These are phyloP conservation scores for bread wheat (Triticum aestivum) DNA, from an alignment of 176 grass and related monocot genomes.

Conservation along the genomic window IWGSC_CS_RefSeq_v2.1 NC_057808.1:506962309-506962808, in stretches of 20 bases:
- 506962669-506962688: background rate
- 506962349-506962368: too few species aligned
- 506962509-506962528: background rate
- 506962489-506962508: background rate
- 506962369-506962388: too few species aligned
- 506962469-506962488: background rate
- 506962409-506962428: too few species aligned
- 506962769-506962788: too few species aligned
- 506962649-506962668: background rate
- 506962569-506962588: background rate
- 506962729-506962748: too few species aligned
- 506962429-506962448: too few species aligned
- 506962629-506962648: background rate
- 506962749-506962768: too few species aligned
- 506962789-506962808: too few species aligned
- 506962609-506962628: background rate
- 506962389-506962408: too few species aligned
- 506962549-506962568: background rate
- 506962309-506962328: too few species aligned
- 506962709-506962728: too few species aligned
- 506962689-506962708: background rate
- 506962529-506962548: background rate
- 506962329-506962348: too few species aligned
- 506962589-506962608: background rate
- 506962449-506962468: background rate